Evolutionary conservation across 179 eudicot species (phyloP), one percentile per base, ranked within the genome.

Genomic region (Drosera spatulata): DNA sequence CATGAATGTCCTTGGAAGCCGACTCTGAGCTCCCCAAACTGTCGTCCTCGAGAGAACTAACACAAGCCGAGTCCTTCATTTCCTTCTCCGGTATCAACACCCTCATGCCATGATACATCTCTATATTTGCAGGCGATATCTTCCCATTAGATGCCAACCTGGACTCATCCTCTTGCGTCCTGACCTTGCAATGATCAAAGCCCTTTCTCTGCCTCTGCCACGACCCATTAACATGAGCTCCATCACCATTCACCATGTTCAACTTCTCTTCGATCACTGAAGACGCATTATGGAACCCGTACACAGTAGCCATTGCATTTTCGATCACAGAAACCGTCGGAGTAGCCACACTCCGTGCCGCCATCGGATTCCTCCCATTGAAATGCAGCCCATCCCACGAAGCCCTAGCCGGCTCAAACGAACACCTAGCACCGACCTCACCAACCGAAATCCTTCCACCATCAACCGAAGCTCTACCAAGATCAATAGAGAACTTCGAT

Each of bases 361-460:
- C 58, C 63, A 77, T 66, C 41, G 77, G 78, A 22, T 22, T 22
- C 71, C 87, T 81, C 10, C 84, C 91, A 9, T 75, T 63, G 78
- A 88, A 58, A 54, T 87, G 85, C 42, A 1, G 33, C 1, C 95
- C 97, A 51, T 91, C 96, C 97, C 97, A 91, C 0, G 97, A 91
- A 62, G 95, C 91, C 67, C 98, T 72, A 14, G 91, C 87, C 47
- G 82, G 87, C 41, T 88, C 96, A 37, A 77, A 67, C 12, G 86
- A 86, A 44, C 64, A 39, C 52, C 80, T 22, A 22, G 33, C 33
- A 22, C 33, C 1, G 33, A 73, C 54, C 55, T 81, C 85, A 42
- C 76, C 79, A n/a, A 68, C 60, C 13, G 69, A 68, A 4, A 80
- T 63, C 47, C 81, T 61, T 45, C 76, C 76, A 47, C 71, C 81